Base-by-base conservation (phyloP, 805 yeast species). In the Scheffersomyces lignosus region DNA sequence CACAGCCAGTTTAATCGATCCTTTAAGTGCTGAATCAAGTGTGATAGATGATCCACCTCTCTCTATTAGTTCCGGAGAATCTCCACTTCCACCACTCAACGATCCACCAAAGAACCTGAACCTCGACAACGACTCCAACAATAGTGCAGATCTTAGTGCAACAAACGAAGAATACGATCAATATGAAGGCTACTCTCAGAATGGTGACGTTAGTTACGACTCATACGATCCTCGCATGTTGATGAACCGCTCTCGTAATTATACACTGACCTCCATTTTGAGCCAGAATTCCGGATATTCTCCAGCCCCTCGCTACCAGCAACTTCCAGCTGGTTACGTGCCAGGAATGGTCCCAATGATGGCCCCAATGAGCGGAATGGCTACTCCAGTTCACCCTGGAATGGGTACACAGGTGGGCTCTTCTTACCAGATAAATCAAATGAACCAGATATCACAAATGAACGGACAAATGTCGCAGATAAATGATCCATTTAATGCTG, bases 401-500 rank as follows among this genome's bases (percentile, higher is more conserved):
- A 7, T 10, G 7, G 24, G 24, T 20, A 7, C 24, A 7, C 9
- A 7, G 7, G 10, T 10, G 24, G 24, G 24, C 7, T 20, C 43
- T 4, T 37, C 38, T 5, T 39, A 35, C 13, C 52, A 41, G 26
- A 37, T 38, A 31, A 52, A 56, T 28, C 56, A 62, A 2, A n/a
- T n/a, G n/a, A n/a, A n/a, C n/a, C n/a, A n/a, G n/a, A n/a, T n/a
- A n/a, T n/a, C n/a, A n/a, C n/a, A n/a, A n/a, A n/a, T n/a, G n/a
- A n/a, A n/a, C n/a, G n/a, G n/a, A n/a, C n/a, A n/a, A n/a, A n/a
- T n/a, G n/a, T n/a, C 33, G 14, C n/a, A n/a, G n/a, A n/a, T n/a
- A n/a, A 33, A 34, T 1, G 70, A 61, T 30, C 54, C 66, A 3
- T 48, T 46, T 31, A 66, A 64, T 39, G 48, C 52, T n/a, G 69